Evolutionary conservation across 768 basidiomycete species (phyloP).

Genomic region (Suillus plorans): DNA sequence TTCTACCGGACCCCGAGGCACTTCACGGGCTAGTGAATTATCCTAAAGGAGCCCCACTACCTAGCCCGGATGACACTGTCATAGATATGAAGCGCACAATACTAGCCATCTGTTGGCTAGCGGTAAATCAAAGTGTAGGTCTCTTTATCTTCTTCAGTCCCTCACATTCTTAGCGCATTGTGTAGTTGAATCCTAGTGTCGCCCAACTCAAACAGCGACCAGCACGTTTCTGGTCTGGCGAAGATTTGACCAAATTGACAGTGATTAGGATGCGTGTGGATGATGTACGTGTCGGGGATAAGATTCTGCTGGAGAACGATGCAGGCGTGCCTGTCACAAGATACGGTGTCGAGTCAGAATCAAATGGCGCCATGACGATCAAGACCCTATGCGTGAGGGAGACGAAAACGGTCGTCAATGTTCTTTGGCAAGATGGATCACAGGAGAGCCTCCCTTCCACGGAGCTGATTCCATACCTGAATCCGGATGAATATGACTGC

Average conservation of each 20-base stretch:
- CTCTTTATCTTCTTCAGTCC: conserved; percentile 6
- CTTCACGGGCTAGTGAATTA: conserved; percentile 47
- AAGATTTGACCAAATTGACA: conserved; percentile 61
- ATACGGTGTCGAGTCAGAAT: conserved; percentile 56
- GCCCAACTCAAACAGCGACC: conserved; percentile 66
- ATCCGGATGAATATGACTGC: conserved; percentile 90
- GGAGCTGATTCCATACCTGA: conserved; percentile 77
- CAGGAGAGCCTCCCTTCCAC: conserved; percentile 59
- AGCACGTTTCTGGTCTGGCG: conserved; percentile 70
- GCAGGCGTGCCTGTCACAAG: conserved; percentile 49
- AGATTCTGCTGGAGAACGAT: conserved; percentile 57
- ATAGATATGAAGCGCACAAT: conserved; percentile 74
- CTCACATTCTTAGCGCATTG: conserved; percentile 37
- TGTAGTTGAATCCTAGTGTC: conserved; percentile 44
- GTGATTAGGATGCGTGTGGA: conserved; percentile 61
- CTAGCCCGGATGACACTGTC: conserved; percentile 57
- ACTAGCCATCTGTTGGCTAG: conserved; percentile 83
- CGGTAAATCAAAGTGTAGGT: conserved; percentile 80
- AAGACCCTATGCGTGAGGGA: conserved; percentile 64
- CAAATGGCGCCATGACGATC: conserved; percentile 48
- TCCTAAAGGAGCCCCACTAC: conserved; percentile 43
- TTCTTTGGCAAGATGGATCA: conserved; percentile 89
- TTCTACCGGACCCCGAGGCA: conserved; percentile 55
- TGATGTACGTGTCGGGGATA: conserved; percentile 74
- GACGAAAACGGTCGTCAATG: conserved; percentile 63